Evolutionary conservation across 169 alveolate species (phyloP).

Genomic region (Cyclospora cayetanensis): DNA sequence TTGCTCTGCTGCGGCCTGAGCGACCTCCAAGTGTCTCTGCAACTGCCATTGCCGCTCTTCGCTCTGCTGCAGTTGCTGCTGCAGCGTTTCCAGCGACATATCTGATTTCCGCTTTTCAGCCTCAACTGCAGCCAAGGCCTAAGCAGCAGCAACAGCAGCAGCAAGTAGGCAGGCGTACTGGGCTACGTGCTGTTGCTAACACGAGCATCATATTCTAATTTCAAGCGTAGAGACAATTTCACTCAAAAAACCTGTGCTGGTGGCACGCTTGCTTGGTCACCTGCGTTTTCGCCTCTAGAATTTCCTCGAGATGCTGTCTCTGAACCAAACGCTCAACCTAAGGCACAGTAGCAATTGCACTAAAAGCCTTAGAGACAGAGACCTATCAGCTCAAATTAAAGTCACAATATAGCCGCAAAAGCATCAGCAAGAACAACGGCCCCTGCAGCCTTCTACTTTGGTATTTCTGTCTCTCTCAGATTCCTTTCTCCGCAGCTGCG

Average conservation of each 20-base stretch:
- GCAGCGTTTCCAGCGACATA: conserved; percentile 8
- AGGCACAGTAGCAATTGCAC: neutral
- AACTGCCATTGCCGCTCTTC: conserved; percentile 31
- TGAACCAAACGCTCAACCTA: conserved; percentile 2
- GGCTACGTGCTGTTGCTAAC: too few species aligned
- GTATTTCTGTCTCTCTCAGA: neutral
- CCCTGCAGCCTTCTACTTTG: neutral
- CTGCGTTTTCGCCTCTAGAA: conserved; percentile 18
- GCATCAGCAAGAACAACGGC: neutral
- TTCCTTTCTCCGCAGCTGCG: neutral
- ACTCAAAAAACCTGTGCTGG: too few species aligned
- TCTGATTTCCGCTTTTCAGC: conserved; percentile 29
- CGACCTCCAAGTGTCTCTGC: conserved; percentile 13
- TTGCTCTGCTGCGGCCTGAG: conserved; percentile 3
- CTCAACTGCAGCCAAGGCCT: neutral
- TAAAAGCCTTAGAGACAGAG: neutral
- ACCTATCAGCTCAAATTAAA: too few species aligned
- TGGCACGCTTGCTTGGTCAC: too few species aligned
- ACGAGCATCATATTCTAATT: too few species aligned
- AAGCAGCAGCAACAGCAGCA: conserved; percentile 40
- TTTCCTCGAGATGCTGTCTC: conserved; percentile 27
- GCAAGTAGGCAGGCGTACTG: too few species aligned
- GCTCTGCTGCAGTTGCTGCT: conserved; percentile 32
- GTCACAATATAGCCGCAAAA: neutral
- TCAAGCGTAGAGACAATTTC: too few species aligned